Base-by-base conservation (phyloP, 495 filamentous ascomycete genomes). In the Xylaria telfairii region DNA sequence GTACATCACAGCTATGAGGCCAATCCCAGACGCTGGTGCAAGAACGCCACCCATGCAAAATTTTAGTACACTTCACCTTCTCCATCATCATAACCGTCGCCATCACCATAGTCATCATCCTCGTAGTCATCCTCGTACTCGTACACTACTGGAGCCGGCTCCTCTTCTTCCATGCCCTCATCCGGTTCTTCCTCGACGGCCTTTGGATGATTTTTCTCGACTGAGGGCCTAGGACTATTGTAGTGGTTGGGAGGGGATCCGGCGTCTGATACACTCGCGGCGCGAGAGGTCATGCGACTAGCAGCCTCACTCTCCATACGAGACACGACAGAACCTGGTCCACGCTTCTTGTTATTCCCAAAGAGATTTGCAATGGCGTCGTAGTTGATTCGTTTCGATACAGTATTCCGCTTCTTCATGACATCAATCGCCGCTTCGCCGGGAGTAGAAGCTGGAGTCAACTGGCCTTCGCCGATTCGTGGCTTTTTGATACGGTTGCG, bases 371-470 rank as follows among this genome's bases (percentile, higher is more conserved):
- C 86, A 39, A 93, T 86, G 15, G 88, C 85, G 51, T 89, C 89
- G 76, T 96, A 97, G 69, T 97, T 93, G 73, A 97, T 93, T 74
- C 93, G 92, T 76, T 90, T 93, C 73, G 89, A 92, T 77, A 90
- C 93, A 0, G 78, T 73, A 17, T 83, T 89, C 34, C 93, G 86
- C 42, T 86, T 86, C 78, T 91, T 88, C 76, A 96, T 79, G 86
- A 93, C 93, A 64, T 89, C 87, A 53, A 88, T 84, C 10, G 90
- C 92, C 0, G 93, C 93, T 75, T 95, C 93, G 4, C 87, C 90
- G 0, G 94, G 90, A 0, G 87, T 85, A 5, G 77, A 82, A 24
- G 89, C 87, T 0, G 87, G 83, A 44, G 81, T 83, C 3, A 83
- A 82, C 70, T 88, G 87, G 12, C 85, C 86, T 71, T 89, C 87